phyloP scores from a whole-genome alignment of 2,329 filamentous ascomycete genomes.

The Mariannaea elegans region DNA sequence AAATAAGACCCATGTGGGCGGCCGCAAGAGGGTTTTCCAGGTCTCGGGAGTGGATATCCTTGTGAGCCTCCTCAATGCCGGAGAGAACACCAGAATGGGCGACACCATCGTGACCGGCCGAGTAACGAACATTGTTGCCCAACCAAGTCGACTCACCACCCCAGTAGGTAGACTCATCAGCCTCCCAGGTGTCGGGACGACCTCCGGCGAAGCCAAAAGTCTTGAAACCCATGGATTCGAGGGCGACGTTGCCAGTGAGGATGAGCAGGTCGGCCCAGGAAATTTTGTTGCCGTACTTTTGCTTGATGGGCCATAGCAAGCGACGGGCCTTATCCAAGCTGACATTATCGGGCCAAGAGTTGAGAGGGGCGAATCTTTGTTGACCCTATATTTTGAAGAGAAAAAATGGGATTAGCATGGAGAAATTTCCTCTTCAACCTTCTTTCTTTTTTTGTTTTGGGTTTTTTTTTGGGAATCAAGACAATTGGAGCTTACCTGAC shows the following conservation, averaged over 20 bases:
- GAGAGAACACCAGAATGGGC: background rate
- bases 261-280: conserved; percentile 81
- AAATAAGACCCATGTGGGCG: conserved; percentile 77
- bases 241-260: conserved; percentile 78
- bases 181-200: conserved; percentile 77
- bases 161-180: conserved; percentile 82
- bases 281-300: conserved; percentile 85
- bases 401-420: too few relatives aligned
- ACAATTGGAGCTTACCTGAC: conserved; percentile 50
- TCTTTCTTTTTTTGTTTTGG: too few relatives aligned
- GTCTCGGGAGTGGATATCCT: conserved; percentile 65
- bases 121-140: conserved; percentile 77
- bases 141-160: conserved; percentile 79
- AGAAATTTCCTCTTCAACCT: too few relatives aligned
- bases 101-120: background rate
- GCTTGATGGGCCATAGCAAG: conserved; percentile 81
- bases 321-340: conserved; percentile 83
- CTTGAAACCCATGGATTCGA: conserved; percentile 80
- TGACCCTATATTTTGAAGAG: conserved; percentile 65
- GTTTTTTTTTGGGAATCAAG: background rate
- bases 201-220: conserved; percentile 79
- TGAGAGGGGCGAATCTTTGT: conserved; percentile 82
- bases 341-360: conserved; percentile 83
- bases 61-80: conserved; percentile 51
- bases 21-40: conserved; percentile 75